phyloP scores from a whole-genome alignment of 2,329 filamentous ascomycete species.

The Talaromyces sp. region DNA sequence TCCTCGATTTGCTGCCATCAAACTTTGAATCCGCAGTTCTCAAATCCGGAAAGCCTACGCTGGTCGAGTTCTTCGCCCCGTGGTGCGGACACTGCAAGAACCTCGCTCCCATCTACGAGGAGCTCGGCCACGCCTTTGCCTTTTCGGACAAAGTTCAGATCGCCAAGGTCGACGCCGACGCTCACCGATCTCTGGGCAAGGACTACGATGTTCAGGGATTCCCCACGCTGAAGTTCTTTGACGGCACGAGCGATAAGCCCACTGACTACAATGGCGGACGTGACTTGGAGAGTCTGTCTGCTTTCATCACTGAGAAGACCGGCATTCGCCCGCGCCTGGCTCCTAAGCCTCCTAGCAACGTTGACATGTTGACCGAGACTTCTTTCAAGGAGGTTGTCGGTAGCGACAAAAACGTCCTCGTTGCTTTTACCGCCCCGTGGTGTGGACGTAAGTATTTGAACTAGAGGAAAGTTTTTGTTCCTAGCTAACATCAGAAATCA shows the following conservation, averaged over 20 bases:
- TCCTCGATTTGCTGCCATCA: constrained; percentile 79
- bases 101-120: constrained; percentile 90
- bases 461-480: constrained; percentile 2
- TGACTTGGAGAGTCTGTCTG: constrained; percentile 76
- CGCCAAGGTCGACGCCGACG: constrained; percentile 93
- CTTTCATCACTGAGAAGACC: constrained; percentile 82
- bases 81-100: constrained; percentile 99
- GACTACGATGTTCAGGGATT: constrained; percentile 88
- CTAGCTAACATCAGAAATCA: not conserved
- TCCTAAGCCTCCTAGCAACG: constrained; percentile 62
- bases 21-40: constrained; percentile 92
- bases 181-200: constrained; percentile 77
- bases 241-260: constrained; percentile 84
- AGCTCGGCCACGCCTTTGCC: constrained; percentile 71
- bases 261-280: constrained; percentile 80
- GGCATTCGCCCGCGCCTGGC: constrained; percentile 68
- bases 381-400: constrained; percentile 75
- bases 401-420: constrained; percentile 79
- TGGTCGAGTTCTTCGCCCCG: constrained; percentile 96
- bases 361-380: constrained; percentile 74
- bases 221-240: constrained; percentile 96
- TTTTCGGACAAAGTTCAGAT: constrained; percentile 74
- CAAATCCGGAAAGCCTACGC: constrained; percentile 86
- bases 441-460: constrained; percentile 72
- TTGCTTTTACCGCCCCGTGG: constrained; percentile 97